Evolutionary conservation across 116 monocot species (phyloP).

Genomic region (Trichopus zeylanicus): DNA sequence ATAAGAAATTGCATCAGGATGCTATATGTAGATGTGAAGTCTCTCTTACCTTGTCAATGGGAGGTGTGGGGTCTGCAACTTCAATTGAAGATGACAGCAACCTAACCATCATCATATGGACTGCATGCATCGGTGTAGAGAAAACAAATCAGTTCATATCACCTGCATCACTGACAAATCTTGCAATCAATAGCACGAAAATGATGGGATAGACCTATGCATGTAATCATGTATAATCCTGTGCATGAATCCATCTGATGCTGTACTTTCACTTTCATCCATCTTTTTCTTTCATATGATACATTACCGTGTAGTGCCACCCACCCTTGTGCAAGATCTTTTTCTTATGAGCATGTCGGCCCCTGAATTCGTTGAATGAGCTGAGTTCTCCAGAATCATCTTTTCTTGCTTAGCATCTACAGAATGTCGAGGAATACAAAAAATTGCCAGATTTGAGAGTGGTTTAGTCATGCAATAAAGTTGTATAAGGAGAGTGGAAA

Average conservation of each 20-base stretch:
- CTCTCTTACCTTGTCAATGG: neutral
- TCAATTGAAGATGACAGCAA: neutral
- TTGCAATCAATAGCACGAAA: too few species aligned
- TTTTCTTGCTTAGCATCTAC: slow-evolving; percentile 83
- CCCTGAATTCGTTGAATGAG: slow-evolving; percentile 24
- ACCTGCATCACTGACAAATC: neutral
- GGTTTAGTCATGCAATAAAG: neutral
- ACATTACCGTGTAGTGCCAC: too few species aligned
- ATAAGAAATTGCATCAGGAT: neutral
- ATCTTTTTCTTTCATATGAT: neutral
- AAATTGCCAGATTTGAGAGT: neutral
- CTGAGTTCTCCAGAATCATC: slow-evolving; percentile 69
- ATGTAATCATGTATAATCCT: neutral
- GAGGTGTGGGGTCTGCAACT: neutral
- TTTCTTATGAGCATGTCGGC: neutral
- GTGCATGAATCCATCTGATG: neutral
- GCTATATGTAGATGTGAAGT: neutral
- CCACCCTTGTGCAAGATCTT: too few species aligned
- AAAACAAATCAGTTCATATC: neutral
- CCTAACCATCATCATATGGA: neutral
- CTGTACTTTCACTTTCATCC: neutral
- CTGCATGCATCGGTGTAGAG: neutral
- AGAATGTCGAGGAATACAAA: slow-evolving; percentile 24
- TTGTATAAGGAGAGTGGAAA: too few species aligned
- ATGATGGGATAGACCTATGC: neutral